Evolutionary conservation across 2,329 filamentous ascomycete genomes (phyloP).

Genomic region (Ophiostoma populinum): DNA sequence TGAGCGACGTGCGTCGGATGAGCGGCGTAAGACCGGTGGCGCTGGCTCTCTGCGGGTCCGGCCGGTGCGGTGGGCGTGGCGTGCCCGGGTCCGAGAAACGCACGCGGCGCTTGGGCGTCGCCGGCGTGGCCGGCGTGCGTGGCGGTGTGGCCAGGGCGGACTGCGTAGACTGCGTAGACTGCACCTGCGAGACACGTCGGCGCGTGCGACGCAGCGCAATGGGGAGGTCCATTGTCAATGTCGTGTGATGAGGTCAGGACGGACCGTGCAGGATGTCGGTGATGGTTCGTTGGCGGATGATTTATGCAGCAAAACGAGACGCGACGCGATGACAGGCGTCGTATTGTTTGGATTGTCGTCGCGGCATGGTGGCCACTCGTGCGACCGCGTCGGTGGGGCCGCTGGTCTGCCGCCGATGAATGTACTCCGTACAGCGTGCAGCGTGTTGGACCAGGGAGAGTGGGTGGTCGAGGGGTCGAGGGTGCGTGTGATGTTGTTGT

Average conservation of each 20-base stretch:
- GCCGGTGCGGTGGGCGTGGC: slow-evolving; percentile 14
- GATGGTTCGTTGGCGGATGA: no score
- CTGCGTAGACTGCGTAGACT: slow-evolving; percentile 5
- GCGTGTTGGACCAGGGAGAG: no score
- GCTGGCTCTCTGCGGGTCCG: slow-evolving; percentile 4
- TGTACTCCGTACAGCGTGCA: no score
- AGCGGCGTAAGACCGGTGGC: slow-evolving; percentile 42
- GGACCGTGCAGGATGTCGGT: no score
- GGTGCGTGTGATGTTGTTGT: no score
- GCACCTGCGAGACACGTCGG: slow-evolving; percentile 21
- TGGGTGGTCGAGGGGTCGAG: no score
- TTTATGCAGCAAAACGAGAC: no score
- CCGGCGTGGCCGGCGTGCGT: neutral
- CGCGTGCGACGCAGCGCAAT: slow-evolving; percentile 38
- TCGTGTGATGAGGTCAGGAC: neutral
- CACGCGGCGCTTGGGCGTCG: slow-evolving; percentile 29
- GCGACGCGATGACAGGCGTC: no score
- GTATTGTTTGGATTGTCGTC: no score
- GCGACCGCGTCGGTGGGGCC: no score
- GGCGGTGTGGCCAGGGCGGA: neutral
- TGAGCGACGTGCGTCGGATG: slow-evolving; percentile 32
- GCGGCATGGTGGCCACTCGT: no score
- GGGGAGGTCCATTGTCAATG: slow-evolving; percentile 21
- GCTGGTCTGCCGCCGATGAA: no score
- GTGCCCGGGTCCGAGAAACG: slow-evolving; percentile 42